Evolutionary conservation across 208 protist genomes (phyloP).

Genomic region (Trypanosoma avium): DNA sequence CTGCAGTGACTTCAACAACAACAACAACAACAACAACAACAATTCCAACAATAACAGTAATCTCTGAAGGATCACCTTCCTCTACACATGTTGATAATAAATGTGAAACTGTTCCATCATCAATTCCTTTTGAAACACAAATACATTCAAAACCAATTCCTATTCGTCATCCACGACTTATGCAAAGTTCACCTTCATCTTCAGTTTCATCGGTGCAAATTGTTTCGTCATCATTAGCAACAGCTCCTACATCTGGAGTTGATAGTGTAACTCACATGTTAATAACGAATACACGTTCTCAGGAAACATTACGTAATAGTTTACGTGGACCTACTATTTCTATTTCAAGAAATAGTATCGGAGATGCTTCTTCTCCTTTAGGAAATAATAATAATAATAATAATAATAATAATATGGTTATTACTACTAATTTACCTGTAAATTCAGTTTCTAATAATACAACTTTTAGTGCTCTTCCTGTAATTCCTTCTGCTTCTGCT

Average conservation of each 20-base stretch:
- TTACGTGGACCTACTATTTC: background rate
- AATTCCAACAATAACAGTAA: background rate
- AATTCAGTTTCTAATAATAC: background rate
- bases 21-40: background rate
- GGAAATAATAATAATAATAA: too few relatives aligned
- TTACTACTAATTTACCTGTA: too few relatives aligned
- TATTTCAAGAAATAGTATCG: background rate
- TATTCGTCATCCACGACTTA: background rate
- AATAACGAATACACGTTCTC: background rate
- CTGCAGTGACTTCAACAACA: too few relatives aligned
- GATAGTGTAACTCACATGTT: constrained; percentile 7
- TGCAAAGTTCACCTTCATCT: constrained; percentile 10
- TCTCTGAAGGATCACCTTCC: too few relatives aligned
- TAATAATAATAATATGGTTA: too few relatives aligned
- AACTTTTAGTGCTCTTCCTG: background rate
- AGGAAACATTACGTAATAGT: background rate
- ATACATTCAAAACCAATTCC: constrained; percentile 20
- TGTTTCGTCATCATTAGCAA: constrained; percentile 5
- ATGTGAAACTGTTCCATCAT: background rate
- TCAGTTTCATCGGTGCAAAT: constrained; percentile 3
- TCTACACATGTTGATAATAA: background rate
- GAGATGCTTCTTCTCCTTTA: background rate
- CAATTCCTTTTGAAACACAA: background rate
- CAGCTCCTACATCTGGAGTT: background rate
- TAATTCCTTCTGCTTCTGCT: background rate